phyloP scores from a whole-genome alignment of 2,329 filamentous ascomycete species.

The Colletotrichum sansevieriae region DNA sequence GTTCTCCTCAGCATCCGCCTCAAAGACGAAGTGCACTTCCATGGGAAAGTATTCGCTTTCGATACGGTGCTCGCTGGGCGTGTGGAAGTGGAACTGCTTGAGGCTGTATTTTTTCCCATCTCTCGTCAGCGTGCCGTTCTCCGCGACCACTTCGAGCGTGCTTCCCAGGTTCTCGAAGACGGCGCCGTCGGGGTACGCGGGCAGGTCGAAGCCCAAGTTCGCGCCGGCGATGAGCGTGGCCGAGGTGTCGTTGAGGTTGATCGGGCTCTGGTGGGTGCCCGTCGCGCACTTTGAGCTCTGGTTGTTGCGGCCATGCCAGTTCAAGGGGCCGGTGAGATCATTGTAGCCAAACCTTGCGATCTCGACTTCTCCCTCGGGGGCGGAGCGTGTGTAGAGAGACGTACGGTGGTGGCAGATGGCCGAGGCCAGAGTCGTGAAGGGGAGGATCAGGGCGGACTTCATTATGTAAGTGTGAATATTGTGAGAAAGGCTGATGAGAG shows the following conservation, averaged over 20 bases:
- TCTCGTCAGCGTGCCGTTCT: conserved; percentile 59
- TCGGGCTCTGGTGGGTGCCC: conserved; percentile 67
- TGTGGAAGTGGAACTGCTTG: conserved; percentile 72
- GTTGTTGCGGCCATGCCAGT: conserved; percentile 62
- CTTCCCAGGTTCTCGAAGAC: conserved; percentile 65
- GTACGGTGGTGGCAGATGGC: conserved; percentile 53
- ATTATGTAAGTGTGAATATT: conserved; percentile 36
- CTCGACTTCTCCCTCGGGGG: conserved; percentile 47
- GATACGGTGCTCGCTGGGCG: conserved; percentile 70
- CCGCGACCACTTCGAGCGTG: conserved; percentile 62
- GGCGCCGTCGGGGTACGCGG: conserved; percentile 51
- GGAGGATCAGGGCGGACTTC: conserved; percentile 43
- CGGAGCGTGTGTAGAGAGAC: conserved; percentile 46
- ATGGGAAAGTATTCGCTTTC: conserved; percentile 55
- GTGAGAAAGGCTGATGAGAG: conserved; percentile 11
- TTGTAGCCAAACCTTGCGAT: conserved; percentile 58
- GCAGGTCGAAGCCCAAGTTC: conserved; percentile 52
- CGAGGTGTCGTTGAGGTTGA: conserved; percentile 58
- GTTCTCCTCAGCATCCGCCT: conserved; percentile 46
- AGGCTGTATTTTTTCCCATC: conserved; percentile 57
- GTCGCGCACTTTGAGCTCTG: conserved; percentile 60
- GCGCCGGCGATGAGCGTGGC: conserved; percentile 46
- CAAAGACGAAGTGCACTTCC: conserved; percentile 58
- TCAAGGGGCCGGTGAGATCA: conserved; percentile 60
- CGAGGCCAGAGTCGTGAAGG: conserved; percentile 43